phyloP scores from a whole-genome alignment of 2,329 filamentous ascomycete genomes.

The Didymella exigua region DNA sequence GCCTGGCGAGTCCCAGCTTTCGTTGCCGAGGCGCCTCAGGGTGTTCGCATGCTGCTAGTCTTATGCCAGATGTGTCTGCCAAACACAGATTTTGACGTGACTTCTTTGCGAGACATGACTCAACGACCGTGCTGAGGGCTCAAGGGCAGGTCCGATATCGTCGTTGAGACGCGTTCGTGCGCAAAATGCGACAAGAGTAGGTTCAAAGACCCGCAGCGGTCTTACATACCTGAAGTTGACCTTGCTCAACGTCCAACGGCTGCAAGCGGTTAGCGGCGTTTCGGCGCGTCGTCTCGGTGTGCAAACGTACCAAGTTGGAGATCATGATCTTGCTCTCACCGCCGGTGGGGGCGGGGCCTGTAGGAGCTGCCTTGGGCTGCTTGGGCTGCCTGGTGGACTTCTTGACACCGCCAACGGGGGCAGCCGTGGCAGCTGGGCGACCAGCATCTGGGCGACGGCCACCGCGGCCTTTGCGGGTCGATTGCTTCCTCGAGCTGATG shows the following conservation, averaged over 20 bases:
- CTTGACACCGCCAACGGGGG: constrained; percentile 83
- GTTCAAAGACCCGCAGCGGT: constrained; percentile 58
- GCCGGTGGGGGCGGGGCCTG: constrained; percentile 65
- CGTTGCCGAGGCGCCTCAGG: constrained; percentile 33
- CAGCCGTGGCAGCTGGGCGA: constrained; percentile 62
- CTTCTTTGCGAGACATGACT: constrained; percentile 37
- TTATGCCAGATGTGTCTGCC: constrained; percentile 40
- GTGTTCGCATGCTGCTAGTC: constrained; percentile 43
- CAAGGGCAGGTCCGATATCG: constrained; percentile 27
- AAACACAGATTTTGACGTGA: constrained; percentile 37
- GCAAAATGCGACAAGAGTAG: constrained; percentile 42
- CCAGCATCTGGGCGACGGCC: constrained; percentile 54
- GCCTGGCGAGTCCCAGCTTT: constrained; percentile 31
- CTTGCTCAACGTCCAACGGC: constrained; percentile 95
- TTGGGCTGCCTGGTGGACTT: constrained; percentile 71
- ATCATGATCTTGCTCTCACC: constrained; percentile 97
- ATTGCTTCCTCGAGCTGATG: constrained; percentile 73
- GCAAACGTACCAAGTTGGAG: constrained; percentile 85
- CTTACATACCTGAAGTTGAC: constrained; percentile 99
- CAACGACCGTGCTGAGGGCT: constrained; percentile 31
- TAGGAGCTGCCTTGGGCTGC: constrained; percentile 64
- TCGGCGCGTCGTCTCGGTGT: not conserved
- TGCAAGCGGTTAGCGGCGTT: constrained; percentile 59
- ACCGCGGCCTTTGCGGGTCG: constrained; percentile 55
- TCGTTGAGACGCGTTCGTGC: constrained; percentile 44